Evolutionary conservation across 2,329 filamentous ascomycete species (phyloP).

Genomic region (Lasiodiplodia theobromae): DNA sequence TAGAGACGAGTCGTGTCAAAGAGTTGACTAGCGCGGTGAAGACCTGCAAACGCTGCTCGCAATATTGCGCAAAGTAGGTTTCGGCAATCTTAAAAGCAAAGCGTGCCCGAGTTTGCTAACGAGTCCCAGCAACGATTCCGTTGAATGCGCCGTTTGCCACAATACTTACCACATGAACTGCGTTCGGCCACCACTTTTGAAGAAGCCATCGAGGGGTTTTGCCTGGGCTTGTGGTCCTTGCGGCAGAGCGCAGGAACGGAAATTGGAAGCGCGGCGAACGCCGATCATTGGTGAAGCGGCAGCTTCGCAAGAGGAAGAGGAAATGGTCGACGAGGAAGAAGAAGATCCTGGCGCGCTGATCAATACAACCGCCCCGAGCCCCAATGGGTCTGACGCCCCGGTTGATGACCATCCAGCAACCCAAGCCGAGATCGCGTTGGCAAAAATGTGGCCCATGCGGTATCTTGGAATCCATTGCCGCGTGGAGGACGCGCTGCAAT

Average conservation of each 20-base stretch:
- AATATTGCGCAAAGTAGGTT: constrained; percentile 88
- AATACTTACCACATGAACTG: constrained; percentile 99
- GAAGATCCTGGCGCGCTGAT: constrained; percentile 58
- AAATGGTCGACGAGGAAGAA: constrained; percentile 72
- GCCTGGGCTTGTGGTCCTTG: constrained; percentile 98
- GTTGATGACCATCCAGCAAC: constrained; percentile 71
- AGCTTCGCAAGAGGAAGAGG: constrained; percentile 68
- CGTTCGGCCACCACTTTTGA: constrained; percentile 87
- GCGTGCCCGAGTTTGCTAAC: constrained; percentile 31
- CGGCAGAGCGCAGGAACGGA: constrained; percentile 93
- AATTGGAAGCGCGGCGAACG: constrained; percentile 87
- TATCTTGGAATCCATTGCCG: constrained; percentile 96
- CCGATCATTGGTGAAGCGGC: constrained; percentile 68
- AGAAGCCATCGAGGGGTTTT: constrained; percentile 96
- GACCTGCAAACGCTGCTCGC: constrained; percentile 88
- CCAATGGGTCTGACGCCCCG: constrained; percentile 55
- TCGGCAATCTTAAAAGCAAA: neutral
- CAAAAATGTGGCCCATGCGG: constrained; percentile 93
- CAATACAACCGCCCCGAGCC: constrained; percentile 56
- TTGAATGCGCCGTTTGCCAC: constrained; percentile 93
- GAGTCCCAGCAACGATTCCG: constrained; percentile 78
- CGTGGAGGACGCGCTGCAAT: constrained; percentile 93
- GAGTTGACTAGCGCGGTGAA: constrained; percentile 96
- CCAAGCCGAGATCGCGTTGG: constrained; percentile 87
- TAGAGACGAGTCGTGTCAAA: constrained; percentile 92